Conservation (phyloP, 1,139 yeast species). For the Tardiomyces depauwii region DNA sequence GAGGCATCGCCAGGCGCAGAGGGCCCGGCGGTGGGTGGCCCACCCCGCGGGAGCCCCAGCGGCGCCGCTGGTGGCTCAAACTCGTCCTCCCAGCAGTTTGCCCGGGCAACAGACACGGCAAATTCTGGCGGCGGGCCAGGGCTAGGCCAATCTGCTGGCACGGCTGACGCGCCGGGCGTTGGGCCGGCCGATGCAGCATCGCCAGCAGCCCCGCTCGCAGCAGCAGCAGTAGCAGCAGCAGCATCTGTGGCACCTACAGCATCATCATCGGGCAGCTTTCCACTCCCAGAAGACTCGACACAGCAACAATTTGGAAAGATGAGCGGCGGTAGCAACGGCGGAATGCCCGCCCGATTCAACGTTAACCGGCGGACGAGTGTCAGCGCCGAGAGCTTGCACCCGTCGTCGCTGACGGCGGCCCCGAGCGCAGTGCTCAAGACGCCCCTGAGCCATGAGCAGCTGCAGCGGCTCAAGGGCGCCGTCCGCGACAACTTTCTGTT, state of each 20-base stretch:
- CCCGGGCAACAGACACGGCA: not conserved
- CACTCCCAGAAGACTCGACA: not conserved
- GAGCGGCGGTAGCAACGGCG: not conserved
- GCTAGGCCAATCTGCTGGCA: too few species aligned
- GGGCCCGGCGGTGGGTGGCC: not conserved
- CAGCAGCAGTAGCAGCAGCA: not conserved
- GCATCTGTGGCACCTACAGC: not conserved
- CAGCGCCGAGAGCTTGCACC: constrained; percentile 46
- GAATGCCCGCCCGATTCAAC: constrained; percentile 46
- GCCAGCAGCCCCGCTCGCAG: not conserved
- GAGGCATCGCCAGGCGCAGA: constrained; percentile 1
- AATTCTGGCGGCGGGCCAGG: not conserved
- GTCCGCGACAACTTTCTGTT: constrained; percentile 78
- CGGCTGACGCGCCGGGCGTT: too few species aligned
- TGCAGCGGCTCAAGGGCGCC: constrained; percentile 48
- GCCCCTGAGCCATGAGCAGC: constrained; percentile 1
- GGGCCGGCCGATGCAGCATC: not conserved
- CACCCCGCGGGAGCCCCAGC: not conserved
- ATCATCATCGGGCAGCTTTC: too few species aligned
- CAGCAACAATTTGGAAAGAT: not conserved
- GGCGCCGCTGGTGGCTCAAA: not conserved
- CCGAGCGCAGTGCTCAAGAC: constrained; percentile 8
- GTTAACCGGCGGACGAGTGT: constrained; percentile 82
- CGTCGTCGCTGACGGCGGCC: constrained; percentile 42
- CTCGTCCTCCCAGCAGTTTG: not conserved